Base-by-base conservation (phyloP, 768 basidiomycete species). In the Melanogaster broomeanus region DNA sequence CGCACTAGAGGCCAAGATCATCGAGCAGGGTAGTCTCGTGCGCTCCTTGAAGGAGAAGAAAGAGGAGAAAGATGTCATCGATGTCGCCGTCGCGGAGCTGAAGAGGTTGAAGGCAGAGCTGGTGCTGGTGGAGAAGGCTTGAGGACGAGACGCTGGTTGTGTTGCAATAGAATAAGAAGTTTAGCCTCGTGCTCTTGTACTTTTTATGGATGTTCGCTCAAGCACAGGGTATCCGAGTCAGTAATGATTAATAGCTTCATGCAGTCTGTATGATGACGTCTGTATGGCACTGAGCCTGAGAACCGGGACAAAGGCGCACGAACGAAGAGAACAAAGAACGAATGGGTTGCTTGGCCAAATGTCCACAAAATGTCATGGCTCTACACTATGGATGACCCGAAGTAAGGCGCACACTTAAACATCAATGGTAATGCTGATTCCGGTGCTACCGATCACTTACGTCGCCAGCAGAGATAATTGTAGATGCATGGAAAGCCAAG, bases 381-480 rank as follows among this genome's bases (percentile, higher is more conserved):
- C 35, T 35, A 25, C 4, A 15, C 45, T 21, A 24, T 21, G n/a
- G n/a, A n/a, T n/a, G n/a, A n/a, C 9, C 28, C 10, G 16, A 33
- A 42, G 12, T 37, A 37, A 12, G 35, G 12, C 16, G 6, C 7
- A 31, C 24, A n/a, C 19, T 58, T 34, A 63, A 4, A 55, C 38
- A 0, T 39, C 57, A 49, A 66, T 58, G 22, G 55, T 48, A 19
- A 67, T 58, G 18, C 40, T 12, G 7, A 8, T 13, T 22, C 59
- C 53, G n/a, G 56, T 6, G 21, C 65, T 42, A 22, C 65, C 65
- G 6, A 66, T 64, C 35, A 53, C 55, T 40, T 45, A 65, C n/a
- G n/a, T n/a, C n/a, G n/a, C n/a, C n/a, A n/a, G n/a, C n/a, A n/a
- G 91, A 96, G 62, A 87, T 81, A 64, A 88, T 87, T 86, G 87